Percentiles rank a stretch among this genome's conserved stretches.
phyloP scores from a whole-genome alignment of 306 rosid genomes.

The Lagenaria siceraria region DNA sequence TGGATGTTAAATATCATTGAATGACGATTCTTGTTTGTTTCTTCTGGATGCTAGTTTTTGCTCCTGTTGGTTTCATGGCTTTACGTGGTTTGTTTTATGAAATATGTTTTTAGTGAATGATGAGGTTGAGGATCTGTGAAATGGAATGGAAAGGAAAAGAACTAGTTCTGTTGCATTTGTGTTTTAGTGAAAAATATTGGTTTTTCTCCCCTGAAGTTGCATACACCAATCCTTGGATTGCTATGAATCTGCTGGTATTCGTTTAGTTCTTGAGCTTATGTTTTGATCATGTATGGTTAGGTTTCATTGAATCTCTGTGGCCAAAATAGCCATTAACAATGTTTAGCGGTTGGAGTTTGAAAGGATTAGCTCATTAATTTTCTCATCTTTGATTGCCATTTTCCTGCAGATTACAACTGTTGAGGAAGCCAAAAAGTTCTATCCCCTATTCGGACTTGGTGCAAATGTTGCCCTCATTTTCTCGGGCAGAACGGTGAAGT shows the following conservation, averaged over 20 bases:
- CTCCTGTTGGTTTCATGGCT: background rate
- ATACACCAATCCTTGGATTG: background rate
- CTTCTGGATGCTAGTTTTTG: background rate
- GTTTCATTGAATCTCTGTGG: background rate
- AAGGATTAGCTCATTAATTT: background rate
- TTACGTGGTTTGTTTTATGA: background rate
- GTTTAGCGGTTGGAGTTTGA: background rate
- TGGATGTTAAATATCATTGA: background rate
- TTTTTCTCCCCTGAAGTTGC: background rate
- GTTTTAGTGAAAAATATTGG: background rate
- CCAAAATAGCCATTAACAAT: too few species aligned
- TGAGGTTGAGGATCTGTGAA: background rate
- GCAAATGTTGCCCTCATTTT: constrained; percentile 85
- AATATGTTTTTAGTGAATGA: background rate
- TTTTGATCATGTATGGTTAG: background rate
- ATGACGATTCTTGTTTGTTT: background rate
- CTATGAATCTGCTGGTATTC: background rate
- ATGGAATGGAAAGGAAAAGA: background rate
- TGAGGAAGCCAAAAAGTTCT: constrained; percentile 85
- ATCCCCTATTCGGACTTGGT: constrained; percentile 89
- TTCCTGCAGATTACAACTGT: constrained; percentile 66
- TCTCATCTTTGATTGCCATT: background rate
- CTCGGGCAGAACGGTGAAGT: constrained; percentile 88
- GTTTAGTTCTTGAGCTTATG: background rate
- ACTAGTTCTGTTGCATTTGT: background rate